A percentile compares a stretch with the other conserved stretches of the same genome.
phyloP scores from a whole-genome alignment of 2,329 filamentous ascomycete genomes.

The Fusarium nodosum region DNA sequence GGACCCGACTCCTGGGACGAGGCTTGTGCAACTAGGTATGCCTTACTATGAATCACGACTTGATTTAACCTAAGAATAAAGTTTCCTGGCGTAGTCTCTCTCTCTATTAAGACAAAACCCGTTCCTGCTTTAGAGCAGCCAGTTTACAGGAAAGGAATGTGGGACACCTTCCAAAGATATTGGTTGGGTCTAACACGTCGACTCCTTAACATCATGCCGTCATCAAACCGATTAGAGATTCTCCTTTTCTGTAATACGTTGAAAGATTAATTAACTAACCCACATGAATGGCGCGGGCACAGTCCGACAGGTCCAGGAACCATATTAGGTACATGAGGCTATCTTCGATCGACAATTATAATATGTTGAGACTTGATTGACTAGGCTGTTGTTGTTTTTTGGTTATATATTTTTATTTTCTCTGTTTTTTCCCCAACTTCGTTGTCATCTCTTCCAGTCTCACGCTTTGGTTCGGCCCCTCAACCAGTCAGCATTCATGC shows the following conservation, averaged over 20 bases:
- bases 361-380: constrained; percentile 4
- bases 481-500: background rate
- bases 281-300: background rate
- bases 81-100: constrained; percentile 8
- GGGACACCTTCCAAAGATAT: constrained; percentile 19
- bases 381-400: background rate
- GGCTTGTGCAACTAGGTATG: constrained; percentile 16
- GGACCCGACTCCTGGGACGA: constrained; percentile 18
- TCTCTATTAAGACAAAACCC: constrained; percentile 2
- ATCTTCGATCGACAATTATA: background rate
- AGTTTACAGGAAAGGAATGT: constrained; percentile 37
- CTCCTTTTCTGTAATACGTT: background rate
- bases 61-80: constrained; percentile 14
- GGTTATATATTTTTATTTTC: constrained; percentile 5
- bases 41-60: background rate
- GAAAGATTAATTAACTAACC: background rate
- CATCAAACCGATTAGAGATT: background rate
- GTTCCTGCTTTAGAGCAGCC: constrained; percentile 21
- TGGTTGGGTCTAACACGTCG: constrained; percentile 16
- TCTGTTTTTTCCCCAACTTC: constrained; percentile 6
- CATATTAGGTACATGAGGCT: background rate
- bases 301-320: background rate
- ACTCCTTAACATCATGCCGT: constrained; percentile 20
- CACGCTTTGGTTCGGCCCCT: background rate
- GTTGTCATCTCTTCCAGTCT: background rate